Evolutionary conservation across 441 rosid species (phyloP), one percentile per base, ranked within the genome.

Genomic region (Heliophila coronopifolia): DNA sequence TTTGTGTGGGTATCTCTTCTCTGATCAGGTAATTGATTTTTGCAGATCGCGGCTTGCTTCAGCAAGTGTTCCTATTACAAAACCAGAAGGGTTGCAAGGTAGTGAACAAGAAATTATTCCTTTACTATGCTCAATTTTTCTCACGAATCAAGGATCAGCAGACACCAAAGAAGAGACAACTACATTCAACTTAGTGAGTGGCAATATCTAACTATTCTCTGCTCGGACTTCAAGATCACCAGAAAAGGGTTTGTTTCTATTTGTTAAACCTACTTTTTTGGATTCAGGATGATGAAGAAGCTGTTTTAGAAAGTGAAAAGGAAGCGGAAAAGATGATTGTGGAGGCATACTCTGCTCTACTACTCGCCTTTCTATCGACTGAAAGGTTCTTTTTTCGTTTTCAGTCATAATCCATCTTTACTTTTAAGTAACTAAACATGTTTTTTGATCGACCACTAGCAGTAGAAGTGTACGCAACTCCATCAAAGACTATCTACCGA

Each of bases 261-360:
- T 10, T 36, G 7, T 7, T 18, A 54, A 54, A 9, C 37, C 20
- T 47, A 25, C 18, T 33, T 26, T 12, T 39, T 38, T 13, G 14
- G 12, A 33, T 49, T 26, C 73, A 92, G 97, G 77, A 82, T 59
- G 91, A 80, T n/a, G 95, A 86, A 58, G 90, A 75, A 47, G 80
- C 83, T 44, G 23, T 93, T 67, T 65, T 81, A 61, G 82, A 89
- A 77, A 90, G 94, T 28, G 97, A 93, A 68, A 93, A 86, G 69
- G 99, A 93, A 75, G 94, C 94, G 1, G 99, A 89, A 75, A 89
- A 84, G 80, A 93, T 82, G 97, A 89, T 93, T 40, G 85, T 93
- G 14, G 99, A 89, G 77, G 97, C 96, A 38, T 93, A 93, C 62
- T 61, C 99, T 10, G 99, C 99, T 35, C 69, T 93, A 54, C 79